Conservation (phyloP, 176 grass and related monocot species). For the Carex pumila region DNA sequence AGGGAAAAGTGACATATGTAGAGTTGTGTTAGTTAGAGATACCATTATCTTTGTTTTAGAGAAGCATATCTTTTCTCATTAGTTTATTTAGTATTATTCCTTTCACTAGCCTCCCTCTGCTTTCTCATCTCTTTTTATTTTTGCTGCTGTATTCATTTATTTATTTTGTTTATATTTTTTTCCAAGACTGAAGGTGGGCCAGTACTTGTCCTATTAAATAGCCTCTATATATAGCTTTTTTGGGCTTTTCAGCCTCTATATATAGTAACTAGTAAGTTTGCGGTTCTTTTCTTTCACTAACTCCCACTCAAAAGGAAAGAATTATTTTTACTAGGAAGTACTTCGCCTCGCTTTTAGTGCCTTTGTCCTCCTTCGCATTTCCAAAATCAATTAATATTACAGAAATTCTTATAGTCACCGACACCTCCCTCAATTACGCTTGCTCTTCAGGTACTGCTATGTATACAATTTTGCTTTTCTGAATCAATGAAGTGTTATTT, state of each 20-base stretch:
- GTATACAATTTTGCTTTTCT: not conserved
- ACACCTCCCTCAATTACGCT: not conserved
- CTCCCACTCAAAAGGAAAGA: not conserved
- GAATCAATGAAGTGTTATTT: not conserved
- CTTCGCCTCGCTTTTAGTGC: not conserved
- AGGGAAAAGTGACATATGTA: not conserved
- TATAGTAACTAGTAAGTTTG: not conserved
- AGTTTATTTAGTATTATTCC: not conserved
- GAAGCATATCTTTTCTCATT: conserved; percentile 4
- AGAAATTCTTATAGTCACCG: not conserved
- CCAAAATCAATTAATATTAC: not conserved
- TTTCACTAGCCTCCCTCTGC: not conserved
- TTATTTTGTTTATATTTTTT: not conserved
- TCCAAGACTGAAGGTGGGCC: conserved; percentile 8
- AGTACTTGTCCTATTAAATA: not conserved
- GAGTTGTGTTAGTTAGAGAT: conserved; percentile 13
- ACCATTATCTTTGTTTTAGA: not conserved
- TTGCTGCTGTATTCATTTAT: not conserved
- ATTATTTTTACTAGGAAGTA: not conserved
- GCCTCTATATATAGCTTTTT: conserved; percentile 1
- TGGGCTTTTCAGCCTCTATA: not conserved
- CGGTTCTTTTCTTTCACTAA: not conserved
- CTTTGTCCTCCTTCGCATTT: not conserved
- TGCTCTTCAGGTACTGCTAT: not conserved
- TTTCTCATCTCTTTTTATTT: not conserved